A percentile compares a stretch with the other conserved stretches of the same genome.
phyloP scores from a whole-genome alignment of 2,329 filamentous ascomycete genomes.

The Emergomyces pasteurianus region DNA sequence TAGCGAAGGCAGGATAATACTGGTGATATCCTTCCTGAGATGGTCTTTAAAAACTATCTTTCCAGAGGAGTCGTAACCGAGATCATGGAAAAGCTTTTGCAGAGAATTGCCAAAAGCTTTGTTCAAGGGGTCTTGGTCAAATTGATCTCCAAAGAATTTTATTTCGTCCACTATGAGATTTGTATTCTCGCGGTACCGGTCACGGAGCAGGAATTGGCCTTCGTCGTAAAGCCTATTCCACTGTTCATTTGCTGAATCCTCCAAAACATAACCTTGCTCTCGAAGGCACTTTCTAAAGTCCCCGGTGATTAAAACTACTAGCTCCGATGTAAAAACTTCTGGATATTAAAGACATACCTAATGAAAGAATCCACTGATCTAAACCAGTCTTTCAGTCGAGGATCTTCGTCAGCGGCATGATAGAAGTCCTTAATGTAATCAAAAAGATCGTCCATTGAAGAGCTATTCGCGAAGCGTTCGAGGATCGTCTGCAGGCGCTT shows the following conservation, averaged over 20 bases:
- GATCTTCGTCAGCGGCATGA: slow-evolving; percentile 70
- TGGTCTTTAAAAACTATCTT: slow-evolving; percentile 88
- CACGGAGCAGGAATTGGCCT: slow-evolving; percentile 73
- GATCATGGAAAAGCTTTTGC: slow-evolving; percentile 74
- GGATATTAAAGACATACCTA: slow-evolving; percentile 22
- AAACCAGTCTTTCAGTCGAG: slow-evolving; percentile 85
- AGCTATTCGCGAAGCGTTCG: slow-evolving; percentile 92
- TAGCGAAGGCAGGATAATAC: slow-evolving; percentile 70
- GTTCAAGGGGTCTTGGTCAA: slow-evolving; percentile 80
- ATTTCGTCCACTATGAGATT: slow-evolving; percentile 78
- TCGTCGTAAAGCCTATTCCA: slow-evolving; percentile 80
- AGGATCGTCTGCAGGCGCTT: slow-evolving; percentile 58
- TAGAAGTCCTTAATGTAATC: slow-evolving; percentile 78
- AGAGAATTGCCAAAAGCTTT: slow-evolving; percentile 62
- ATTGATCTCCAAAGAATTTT: slow-evolving; percentile 81
- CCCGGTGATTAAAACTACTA: slow-evolving; percentile 2
- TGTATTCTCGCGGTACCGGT: slow-evolving; percentile 77
- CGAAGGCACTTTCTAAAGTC: slow-evolving; percentile 56
- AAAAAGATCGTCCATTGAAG: slow-evolving; percentile 76
- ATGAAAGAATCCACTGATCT: slow-evolving; percentile 63
- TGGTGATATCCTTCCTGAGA: slow-evolving; percentile 74
- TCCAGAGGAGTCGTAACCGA: slow-evolving; percentile 78
- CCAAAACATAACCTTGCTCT: slow-evolving; percentile 82
- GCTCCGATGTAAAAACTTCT: not conserved
- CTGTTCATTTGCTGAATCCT: slow-evolving; percentile 64